Conservation (phyloP, 331 rosid genomes). For the Malus hybrid region DNA sequence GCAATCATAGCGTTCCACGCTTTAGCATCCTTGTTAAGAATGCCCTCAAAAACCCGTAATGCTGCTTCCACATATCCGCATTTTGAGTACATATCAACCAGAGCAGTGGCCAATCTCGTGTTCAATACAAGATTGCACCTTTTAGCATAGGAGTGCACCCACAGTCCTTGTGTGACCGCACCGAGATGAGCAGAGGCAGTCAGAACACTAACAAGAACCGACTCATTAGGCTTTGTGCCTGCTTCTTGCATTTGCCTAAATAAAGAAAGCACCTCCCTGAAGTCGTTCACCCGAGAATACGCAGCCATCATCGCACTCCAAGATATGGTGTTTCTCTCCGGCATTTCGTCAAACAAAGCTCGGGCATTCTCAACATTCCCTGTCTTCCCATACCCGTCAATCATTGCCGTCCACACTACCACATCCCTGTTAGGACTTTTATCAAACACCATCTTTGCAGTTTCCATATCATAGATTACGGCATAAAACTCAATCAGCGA, state of each 20-base stretch:
- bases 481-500: background rate
- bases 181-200: slow-evolving; percentile 82
- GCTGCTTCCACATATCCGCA: slow-evolving; percentile 72
- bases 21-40: slow-evolving; percentile 43
- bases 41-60: slow-evolving; percentile 45
- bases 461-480: background rate
- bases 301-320: background rate
- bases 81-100: slow-evolving; percentile 84
- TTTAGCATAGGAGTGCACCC: slow-evolving; percentile 74
- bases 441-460: background rate
- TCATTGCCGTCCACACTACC: slow-evolving; percentile 22
- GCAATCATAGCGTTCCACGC: slow-evolving; percentile 90
- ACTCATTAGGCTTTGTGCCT: slow-evolving; percentile 52
- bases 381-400: slow-evolving; percentile 70
- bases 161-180: slow-evolving; percentile 62
- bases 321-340: background rate
- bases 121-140: slow-evolving; percentile 31
- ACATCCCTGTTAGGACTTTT: background rate
- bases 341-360: background rate
- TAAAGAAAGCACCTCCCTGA: slow-evolving; percentile 46
- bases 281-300: background rate
- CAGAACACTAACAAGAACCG: slow-evolving; percentile 62
- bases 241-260: slow-evolving; percentile 51
- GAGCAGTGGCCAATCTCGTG: slow-evolving; percentile 64
- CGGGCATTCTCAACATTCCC: slow-evolving; percentile 19